phyloP scores from a whole-genome alignment of 1,139 yeast species.

The Geotrichum cucujoidarum region DNA sequence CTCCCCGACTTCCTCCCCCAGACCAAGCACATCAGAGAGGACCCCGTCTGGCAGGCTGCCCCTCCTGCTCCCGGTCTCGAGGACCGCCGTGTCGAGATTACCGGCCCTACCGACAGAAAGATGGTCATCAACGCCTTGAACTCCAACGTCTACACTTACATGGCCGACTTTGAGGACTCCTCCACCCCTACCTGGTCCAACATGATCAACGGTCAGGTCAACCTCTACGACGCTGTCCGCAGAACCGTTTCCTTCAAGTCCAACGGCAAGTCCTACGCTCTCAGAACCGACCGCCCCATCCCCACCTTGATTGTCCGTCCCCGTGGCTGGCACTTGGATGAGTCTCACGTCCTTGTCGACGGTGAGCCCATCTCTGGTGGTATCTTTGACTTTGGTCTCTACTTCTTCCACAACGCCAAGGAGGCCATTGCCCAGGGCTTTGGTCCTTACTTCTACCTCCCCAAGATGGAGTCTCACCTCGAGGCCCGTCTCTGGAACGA shows the following conservation, averaged over 20 bases:
- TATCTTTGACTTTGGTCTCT: slow-evolving; percentile 71
- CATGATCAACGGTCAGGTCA: slow-evolving; percentile 84
- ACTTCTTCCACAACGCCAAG: slow-evolving; percentile 68
- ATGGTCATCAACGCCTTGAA: slow-evolving; percentile 93
- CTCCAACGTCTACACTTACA: slow-evolving; percentile 82
- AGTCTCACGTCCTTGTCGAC: slow-evolving; percentile 66
- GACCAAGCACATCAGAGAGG: slow-evolving; percentile 64
- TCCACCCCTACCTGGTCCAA: slow-evolving; percentile 94
- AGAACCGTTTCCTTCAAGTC: slow-evolving; percentile 60
- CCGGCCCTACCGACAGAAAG: slow-evolving; percentile 69
- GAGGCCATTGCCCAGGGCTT: slow-evolving; percentile 56
- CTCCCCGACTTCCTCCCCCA: slow-evolving; percentile 70
- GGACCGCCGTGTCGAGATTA: slow-evolving; percentile 56
- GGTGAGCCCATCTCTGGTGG: slow-evolving; percentile 73
- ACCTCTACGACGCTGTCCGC: slow-evolving; percentile 81
- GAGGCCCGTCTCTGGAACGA: slow-evolving; percentile 81
- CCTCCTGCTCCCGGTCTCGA: slow-evolving; percentile 68
- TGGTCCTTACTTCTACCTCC: slow-evolving; percentile 75
- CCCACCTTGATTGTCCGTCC: slow-evolving; percentile 81
- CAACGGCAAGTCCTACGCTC: slow-evolving; percentile 50
- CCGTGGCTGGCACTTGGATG: slow-evolving; percentile 81
- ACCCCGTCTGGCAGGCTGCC: slow-evolving; percentile 76
- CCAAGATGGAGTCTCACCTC: slow-evolving; percentile 75
- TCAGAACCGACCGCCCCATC: slow-evolving; percentile 45
- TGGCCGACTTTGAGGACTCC: slow-evolving; percentile 95